phyloP scores from a whole-genome alignment of 768 basidiomycete species.

The Podaxis pistillaris region DNA sequence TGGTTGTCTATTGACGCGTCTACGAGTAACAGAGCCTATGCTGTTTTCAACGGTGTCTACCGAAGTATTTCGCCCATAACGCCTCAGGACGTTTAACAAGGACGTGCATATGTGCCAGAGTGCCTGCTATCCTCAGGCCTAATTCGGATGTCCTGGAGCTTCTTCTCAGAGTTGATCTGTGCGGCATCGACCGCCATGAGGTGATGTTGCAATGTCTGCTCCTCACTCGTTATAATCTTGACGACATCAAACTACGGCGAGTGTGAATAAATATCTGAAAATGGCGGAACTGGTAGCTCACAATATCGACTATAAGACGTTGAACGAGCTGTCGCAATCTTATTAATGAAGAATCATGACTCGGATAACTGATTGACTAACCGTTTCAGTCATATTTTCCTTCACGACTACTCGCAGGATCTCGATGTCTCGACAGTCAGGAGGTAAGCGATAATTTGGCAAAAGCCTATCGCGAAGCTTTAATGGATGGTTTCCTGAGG shows the following conservation, averaged over 20 bases:
- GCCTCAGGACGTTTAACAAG: constrained; percentile 46
- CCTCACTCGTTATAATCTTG: constrained; percentile 47
- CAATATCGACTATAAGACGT: constrained; percentile 66
- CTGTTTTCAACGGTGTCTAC: background rate
- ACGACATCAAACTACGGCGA: constrained; percentile 63
- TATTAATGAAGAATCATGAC: background rate
- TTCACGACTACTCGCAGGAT: constrained; percentile 66
- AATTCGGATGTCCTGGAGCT: background rate
- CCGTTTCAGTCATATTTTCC: constrained; percentile 55
- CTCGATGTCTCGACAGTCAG: constrained; percentile 50
- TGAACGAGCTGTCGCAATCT: constrained; percentile 47
- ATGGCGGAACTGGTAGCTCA: constrained; percentile 31
- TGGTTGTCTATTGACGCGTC: constrained; percentile 33
- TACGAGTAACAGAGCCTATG: background rate
- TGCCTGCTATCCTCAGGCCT: constrained; percentile 39
- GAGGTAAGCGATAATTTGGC: constrained; percentile 53
- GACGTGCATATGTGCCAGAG: constrained; percentile 67
- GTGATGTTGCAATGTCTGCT: constrained; percentile 50
- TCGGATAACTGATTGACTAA: constrained; percentile 13
- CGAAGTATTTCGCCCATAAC: background rate
- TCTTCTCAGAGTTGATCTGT: constrained; percentile 22
- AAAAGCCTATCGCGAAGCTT: constrained; percentile 37
- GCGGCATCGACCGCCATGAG: constrained; percentile 17
- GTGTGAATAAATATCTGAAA: background rate
- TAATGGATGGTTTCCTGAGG: background rate